These are phyloP conservation scores for Epichloe sylvatica DNA, from an alignment of 2,329 filamentous ascomycete species.

Conservation along the genomic window DNA sequence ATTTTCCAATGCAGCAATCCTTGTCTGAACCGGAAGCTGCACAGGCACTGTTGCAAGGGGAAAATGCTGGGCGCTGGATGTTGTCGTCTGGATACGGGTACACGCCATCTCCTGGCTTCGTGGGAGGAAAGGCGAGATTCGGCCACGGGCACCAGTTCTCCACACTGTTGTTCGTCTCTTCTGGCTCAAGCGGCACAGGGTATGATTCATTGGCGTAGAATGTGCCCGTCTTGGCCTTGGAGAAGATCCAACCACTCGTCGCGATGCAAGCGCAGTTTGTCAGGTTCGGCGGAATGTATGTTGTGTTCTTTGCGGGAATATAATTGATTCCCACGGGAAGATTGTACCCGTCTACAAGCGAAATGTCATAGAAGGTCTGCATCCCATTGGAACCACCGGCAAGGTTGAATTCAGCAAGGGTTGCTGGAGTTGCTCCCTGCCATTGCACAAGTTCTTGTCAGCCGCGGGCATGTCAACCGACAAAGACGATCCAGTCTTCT, in stretches of 20 bases:
- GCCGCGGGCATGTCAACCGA: not conserved
- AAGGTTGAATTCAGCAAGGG: slow-evolving; percentile 69
- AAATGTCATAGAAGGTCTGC: slow-evolving; percentile 75
- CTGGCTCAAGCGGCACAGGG: slow-evolving; percentile 52
- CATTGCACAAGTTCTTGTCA: slow-evolving; percentile 1
- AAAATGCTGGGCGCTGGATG: slow-evolving; percentile 55
- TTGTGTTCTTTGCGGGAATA: slow-evolving; percentile 45
- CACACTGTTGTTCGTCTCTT: slow-evolving; percentile 42
- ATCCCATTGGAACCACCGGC: slow-evolving; percentile 43
- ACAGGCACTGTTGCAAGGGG: slow-evolving; percentile 67
- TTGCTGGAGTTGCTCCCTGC: slow-evolving; percentile 58
- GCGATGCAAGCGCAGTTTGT: slow-evolving; percentile 67
- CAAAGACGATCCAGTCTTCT: too few species aligned
- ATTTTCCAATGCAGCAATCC: slow-evolving; percentile 65
- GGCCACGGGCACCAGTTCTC: slow-evolving; percentile 70
- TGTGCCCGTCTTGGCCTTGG: slow-evolving; percentile 36
- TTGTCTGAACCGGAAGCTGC: slow-evolving; percentile 49
- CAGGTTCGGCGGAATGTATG: slow-evolving; percentile 58
- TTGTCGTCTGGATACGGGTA: slow-evolving; percentile 71
- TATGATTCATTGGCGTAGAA: slow-evolving; percentile 51
- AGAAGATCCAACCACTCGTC: slow-evolving; percentile 47
- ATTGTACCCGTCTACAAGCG: slow-evolving; percentile 75
- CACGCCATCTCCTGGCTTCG: slow-evolving; percentile 57
- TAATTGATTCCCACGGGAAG: slow-evolving; percentile 53
- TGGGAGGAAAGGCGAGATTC: slow-evolving; percentile 52